These are phyloP conservation scores for Ceratobasidium papillatum DNA, from an alignment of 1,284 basidiomycete genomes.

Conservation along the genomic window DNA sequence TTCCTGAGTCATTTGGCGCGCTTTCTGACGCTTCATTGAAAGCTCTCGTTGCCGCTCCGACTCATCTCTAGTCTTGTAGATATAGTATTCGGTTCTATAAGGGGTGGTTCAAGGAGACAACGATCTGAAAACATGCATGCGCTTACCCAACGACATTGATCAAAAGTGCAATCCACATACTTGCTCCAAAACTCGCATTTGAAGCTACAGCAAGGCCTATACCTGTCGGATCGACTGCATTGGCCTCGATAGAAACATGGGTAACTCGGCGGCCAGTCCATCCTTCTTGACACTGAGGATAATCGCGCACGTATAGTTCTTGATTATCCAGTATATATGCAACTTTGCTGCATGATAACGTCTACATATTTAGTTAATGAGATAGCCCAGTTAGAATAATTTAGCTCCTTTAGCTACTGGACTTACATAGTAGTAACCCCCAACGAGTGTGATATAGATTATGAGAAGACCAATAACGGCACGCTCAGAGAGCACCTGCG, in stretches of 20 bases:
- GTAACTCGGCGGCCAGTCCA: not conserved
- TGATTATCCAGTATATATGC: slow-evolving; percentile 1
- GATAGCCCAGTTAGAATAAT: too few species aligned
- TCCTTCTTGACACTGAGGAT: slow-evolving; percentile 17
- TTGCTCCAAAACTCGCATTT: not conserved
- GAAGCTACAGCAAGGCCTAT: not conserved
- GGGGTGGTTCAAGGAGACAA: too few species aligned
- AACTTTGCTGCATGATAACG: slow-evolving; percentile 11
- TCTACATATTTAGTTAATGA: not conserved
- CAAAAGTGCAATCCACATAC: slow-evolving; percentile 24
- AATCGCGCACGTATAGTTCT: not conserved
- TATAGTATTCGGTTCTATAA: slow-evolving; percentile 21
- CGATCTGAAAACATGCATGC: not conserved
- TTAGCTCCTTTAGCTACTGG: too few species aligned
- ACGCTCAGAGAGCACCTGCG: not conserved
- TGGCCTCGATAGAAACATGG: not conserved
- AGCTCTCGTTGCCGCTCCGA: not conserved
- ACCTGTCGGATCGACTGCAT: not conserved
- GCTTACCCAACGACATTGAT: slow-evolving; percentile 27
- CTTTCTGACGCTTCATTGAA: slow-evolving; percentile 5
- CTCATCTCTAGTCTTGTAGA: not conserved
- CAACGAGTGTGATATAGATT: not conserved
- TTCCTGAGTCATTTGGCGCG: not conserved
- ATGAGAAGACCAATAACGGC: not conserved
- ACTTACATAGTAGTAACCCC: slow-evolving; percentile 20